phyloP scores from a whole-genome alignment of 140 eudicot genomes.

The Cichorium intybus region DNA sequence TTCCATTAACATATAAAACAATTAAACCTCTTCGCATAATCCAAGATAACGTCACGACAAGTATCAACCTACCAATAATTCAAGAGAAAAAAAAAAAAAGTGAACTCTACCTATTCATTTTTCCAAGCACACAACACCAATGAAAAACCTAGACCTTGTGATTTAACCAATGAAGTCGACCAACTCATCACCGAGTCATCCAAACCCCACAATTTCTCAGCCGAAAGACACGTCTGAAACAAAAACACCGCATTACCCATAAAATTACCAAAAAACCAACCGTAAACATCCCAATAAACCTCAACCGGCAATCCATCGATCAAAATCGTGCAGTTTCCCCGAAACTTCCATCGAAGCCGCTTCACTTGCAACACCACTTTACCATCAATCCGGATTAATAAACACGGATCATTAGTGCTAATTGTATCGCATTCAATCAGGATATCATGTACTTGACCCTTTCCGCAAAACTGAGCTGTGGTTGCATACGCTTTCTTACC shows the following conservation, averaged over 20 bases:
- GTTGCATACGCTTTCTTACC: constrained; percentile 54
- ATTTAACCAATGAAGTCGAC: constrained; percentile 22
- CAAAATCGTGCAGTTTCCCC: constrained; percentile 60
- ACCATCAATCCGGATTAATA: constrained; percentile 45
- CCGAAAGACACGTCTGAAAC: constrained; percentile 47
- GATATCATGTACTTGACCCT: constrained; percentile 50
- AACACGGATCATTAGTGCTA: constrained; percentile 33
- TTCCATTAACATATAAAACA: not conserved
- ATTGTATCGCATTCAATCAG: constrained; percentile 44
- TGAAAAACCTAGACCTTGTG: constrained; percentile 47
- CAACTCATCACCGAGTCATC: constrained; percentile 29
- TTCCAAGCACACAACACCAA: constrained; percentile 76
- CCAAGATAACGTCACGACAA: not conserved
- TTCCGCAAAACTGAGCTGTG: constrained; percentile 52
- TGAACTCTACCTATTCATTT: constrained; percentile 39
- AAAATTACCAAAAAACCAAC: constrained; percentile 56
- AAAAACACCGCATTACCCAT: constrained; percentile 54
- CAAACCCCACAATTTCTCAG: constrained; percentile 33
- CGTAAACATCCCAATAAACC: constrained; percentile 77
- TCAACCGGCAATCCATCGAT: constrained; percentile 66
- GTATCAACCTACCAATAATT: not conserved
- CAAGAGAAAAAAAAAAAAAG: not conserved
- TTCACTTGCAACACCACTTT: constrained; percentile 52
- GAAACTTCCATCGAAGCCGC: constrained; percentile 62
- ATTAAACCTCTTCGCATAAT: not conserved